Percentiles rank a stretch among this genome's conserved stretches.
phyloP scores from a whole-genome alignment of 2,329 filamentous ascomycete species.

The Apiospora koreana region DNA sequence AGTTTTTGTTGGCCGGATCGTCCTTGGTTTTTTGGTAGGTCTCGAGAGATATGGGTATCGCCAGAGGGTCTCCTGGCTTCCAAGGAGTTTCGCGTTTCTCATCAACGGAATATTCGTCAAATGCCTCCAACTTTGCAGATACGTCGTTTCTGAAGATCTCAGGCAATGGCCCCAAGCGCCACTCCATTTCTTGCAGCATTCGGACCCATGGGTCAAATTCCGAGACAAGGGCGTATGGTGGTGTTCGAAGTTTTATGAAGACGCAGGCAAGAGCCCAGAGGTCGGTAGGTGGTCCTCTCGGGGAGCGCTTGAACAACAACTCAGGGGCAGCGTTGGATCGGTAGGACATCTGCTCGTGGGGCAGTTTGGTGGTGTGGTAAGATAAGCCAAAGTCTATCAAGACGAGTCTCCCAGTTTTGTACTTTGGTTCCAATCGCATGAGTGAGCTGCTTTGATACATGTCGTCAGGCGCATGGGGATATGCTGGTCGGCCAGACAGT shows the following conservation, averaged over 20 bases:
- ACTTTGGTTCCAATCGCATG: not conserved
- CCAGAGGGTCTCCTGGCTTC: not conserved
- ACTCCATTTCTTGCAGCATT: not conserved
- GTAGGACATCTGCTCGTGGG: not conserved
- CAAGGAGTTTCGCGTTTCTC: not conserved
- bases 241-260: not conserved
- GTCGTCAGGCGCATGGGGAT: not conserved
- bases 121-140: not conserved
- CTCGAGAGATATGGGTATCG: not conserved
- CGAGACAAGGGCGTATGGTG: not conserved
- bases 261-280: not conserved
- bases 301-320: not conserved
- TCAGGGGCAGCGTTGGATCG: not conserved
- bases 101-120: not conserved
- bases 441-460: not conserved
- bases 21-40: not conserved
- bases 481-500: not conserved
- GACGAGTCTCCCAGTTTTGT: not conserved
- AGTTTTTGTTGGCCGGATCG: too few relatives aligned
- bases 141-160: not conserved
- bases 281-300: not conserved
- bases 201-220: not conserved
- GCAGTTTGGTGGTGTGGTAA: not conserved
- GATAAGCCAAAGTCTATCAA: not conserved
- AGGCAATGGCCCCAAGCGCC: not conserved